Evolutionary conservation across 495 filamentous ascomycete species (phyloP).

Genomic region (Hypoxylon intermedium): DNA sequence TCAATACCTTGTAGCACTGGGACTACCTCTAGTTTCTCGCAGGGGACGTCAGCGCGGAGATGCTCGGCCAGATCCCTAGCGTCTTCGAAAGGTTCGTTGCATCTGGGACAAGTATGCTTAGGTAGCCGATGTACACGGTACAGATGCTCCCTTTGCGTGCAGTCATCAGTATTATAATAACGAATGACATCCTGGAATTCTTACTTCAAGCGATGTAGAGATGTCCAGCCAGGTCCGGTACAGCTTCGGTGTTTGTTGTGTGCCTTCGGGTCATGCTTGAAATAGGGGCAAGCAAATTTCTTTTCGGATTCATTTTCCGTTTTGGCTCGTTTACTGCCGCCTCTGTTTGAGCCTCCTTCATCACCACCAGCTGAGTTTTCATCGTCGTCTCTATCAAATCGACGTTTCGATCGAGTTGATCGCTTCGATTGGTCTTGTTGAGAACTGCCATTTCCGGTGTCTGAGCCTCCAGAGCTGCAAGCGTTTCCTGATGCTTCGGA

Average conservation of each 20-base stretch:
- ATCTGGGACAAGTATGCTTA: conserved; percentile 50
- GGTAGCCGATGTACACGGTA: conserved; percentile 51
- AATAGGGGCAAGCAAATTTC: conserved; percentile 54
- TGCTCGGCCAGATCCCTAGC: conserved; percentile 47
- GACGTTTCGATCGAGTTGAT: conserved; percentile 36
- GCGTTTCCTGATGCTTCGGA: conserved; percentile 33
- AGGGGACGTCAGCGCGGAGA: conserved; percentile 47
- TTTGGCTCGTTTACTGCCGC: conserved; percentile 39
- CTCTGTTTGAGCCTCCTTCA: conserved; percentile 36
- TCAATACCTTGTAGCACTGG: conserved; percentile 37
- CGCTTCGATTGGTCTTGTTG: conserved; percentile 17
- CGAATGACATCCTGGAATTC: conserved; percentile 8
- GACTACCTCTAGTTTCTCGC: conserved; percentile 38
- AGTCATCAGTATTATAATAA: conserved; percentile 1
- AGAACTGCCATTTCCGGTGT: conserved; percentile 11
- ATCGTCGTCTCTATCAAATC: conserved; percentile 33
- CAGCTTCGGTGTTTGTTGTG: conserved; percentile 49
- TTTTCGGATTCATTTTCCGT: conserved; percentile 30
- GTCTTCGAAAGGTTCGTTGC: conserved; percentile 48
- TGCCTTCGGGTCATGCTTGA: conserved; percentile 47
- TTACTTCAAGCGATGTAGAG: conserved; percentile 55
- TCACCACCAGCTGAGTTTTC: conserved; percentile 38
- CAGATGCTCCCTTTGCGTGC: conserved; percentile 49
- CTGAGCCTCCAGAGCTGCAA: conserved; percentile 1
- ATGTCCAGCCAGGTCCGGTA: conserved; percentile 50